phyloP scores from a whole-genome alignment of 768 basidiomycete species.

The Cubamyces sp. region DNA sequence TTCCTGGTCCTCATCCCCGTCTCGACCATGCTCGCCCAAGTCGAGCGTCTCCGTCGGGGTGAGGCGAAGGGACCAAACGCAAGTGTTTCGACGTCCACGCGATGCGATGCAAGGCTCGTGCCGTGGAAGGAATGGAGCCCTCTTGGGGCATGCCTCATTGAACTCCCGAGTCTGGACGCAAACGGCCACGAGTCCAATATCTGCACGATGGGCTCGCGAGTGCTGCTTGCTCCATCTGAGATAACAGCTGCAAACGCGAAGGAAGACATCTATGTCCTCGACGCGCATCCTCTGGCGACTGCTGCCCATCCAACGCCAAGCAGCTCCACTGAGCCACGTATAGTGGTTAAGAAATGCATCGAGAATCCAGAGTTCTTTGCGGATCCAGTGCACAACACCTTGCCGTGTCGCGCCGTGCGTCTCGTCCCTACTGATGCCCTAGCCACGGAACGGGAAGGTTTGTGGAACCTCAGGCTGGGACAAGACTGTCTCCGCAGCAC shows the following conservation, averaged over 20 bases:
- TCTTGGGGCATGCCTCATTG: slow-evolving; percentile 1
- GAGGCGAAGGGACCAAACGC: neutral
- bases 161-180: neutral
- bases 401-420: slow-evolving; percentile 1
- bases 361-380: neutral
- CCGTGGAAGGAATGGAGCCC: slow-evolving; percentile 9
- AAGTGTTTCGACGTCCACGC: too few species aligned
- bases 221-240: neutral
- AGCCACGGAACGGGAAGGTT: too few species aligned
- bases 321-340: neutral
- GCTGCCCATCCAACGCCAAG: neutral
- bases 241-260: neutral
- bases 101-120: neutral
- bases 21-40: neutral
- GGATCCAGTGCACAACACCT: neutral
- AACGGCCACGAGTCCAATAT: neutral
- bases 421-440: too few species aligned
- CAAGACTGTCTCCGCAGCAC: too few species aligned
- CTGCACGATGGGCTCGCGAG: neutral
- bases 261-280: neutral
- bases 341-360: neutral
- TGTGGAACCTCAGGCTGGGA: too few species aligned
- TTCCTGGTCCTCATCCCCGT: slow-evolving; percentile 3
- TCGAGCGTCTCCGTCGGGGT: neutral
- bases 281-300: neutral